Evolutionary conservation across 441 rosid species (phyloP).

Genomic region (Croton setiger): DNA sequence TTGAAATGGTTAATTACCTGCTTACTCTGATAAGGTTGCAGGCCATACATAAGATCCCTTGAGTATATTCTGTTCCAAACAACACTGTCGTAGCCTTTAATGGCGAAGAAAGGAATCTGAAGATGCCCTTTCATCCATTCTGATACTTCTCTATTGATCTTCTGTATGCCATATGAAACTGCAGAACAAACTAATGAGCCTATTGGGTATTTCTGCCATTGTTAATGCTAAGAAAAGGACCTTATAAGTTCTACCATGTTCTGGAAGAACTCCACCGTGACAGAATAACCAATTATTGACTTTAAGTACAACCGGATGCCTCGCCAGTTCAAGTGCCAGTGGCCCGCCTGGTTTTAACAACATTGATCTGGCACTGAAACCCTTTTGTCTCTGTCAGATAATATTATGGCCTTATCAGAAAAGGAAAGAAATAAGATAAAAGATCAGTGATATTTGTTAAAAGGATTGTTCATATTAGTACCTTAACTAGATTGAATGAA

Average conservation of each 20-base stretch:
- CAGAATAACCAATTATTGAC: slow-evolving; percentile 94
- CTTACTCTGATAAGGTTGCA: slow-evolving; percentile 48
- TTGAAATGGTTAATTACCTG: slow-evolving; percentile 46
- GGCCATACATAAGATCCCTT: slow-evolving; percentile 48
- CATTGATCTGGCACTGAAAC: slow-evolving; percentile 75
- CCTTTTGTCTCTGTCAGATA: slow-evolving; percentile 97
- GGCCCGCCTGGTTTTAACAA: slow-evolving; percentile 85
- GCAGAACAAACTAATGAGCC: slow-evolving; percentile 34
- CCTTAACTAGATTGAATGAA: slow-evolving; percentile 80
- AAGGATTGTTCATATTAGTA: slow-evolving; percentile 28
- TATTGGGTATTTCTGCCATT: slow-evolving; percentile 29
- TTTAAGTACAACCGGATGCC: slow-evolving; percentile 66
- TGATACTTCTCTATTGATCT: slow-evolving; percentile 80
- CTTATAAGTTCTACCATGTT: slow-evolving; percentile 50
- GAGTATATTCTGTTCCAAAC: slow-evolving; percentile 95
- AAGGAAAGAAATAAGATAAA: not conserved
- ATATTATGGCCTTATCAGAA: slow-evolving; percentile 30
- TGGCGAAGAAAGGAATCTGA: slow-evolving; percentile 69
- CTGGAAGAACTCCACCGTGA: slow-evolving; percentile 96
- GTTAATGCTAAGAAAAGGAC: slow-evolving; percentile 16
- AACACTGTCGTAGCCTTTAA: slow-evolving; percentile 77
- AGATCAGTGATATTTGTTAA: not conserved
- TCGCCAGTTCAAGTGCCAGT: slow-evolving; percentile 68
- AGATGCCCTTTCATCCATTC: slow-evolving; percentile 77
- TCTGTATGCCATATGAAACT: slow-evolving; percentile 85